These are phyloP conservation scores for Knoxia roxburghii DNA, from an alignment of 257 asterid species.

Conservation along the genomic window DNA sequence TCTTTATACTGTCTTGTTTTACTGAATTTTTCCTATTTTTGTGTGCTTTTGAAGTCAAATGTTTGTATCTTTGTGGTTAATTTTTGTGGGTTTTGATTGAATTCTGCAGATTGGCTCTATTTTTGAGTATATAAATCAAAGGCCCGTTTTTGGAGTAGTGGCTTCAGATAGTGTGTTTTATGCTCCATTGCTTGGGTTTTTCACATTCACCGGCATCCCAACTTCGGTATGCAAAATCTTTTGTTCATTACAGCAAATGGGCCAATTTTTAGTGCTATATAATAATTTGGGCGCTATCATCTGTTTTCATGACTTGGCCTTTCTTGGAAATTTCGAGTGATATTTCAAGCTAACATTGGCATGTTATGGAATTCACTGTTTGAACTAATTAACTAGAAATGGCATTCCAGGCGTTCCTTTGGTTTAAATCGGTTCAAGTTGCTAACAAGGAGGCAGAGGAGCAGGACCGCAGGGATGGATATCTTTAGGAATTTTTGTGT, in stretches of 20 bases:
- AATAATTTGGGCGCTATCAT: background rate
- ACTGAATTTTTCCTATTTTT: background rate
- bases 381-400: constrained; percentile 12
- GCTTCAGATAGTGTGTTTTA: constrained; percentile 70
- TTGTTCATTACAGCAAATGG: too few relatives aligned
- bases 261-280: background rate
- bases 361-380: background rate
- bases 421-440: constrained; percentile 88
- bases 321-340: background rate
- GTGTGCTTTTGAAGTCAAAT: background rate
- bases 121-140: constrained; percentile 83
- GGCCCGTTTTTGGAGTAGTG: constrained; percentile 80
- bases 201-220: constrained; percentile 81
- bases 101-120: constrained; percentile 76
- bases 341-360: background rate
- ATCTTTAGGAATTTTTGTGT: constrained; percentile 25
- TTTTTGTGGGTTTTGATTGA: constrained; percentile 16
- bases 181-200: constrained; percentile 92
- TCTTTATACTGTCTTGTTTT: background rate
- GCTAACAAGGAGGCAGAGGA: constrained; percentile 97
- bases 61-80: constrained; percentile 16
- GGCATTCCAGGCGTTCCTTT: constrained; percentile 69
- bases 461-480: constrained; percentile 92
- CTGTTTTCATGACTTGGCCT: background rate
- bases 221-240: constrained; percentile 47